phyloP scores from a whole-genome alignment of 2,329 filamentous ascomycete species.

The Magnaporthiopsis incrustans region DNA sequence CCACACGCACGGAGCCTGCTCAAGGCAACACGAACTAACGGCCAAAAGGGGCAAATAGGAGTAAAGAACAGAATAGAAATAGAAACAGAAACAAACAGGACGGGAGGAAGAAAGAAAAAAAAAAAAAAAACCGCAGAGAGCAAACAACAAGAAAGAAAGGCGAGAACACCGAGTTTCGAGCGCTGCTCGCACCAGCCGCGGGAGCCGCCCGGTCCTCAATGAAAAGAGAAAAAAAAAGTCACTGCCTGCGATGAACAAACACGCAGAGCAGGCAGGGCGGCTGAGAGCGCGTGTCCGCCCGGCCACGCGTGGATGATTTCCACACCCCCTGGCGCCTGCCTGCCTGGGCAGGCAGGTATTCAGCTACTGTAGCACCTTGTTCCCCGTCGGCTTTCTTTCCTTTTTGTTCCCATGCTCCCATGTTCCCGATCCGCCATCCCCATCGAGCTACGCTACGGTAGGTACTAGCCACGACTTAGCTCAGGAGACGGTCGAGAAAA shows the following conservation, averaged over 20 bases:
- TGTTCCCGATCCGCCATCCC: not conserved
- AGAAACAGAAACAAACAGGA: not conserved
- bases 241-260: not conserved
- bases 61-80: slow-evolving; percentile 10
- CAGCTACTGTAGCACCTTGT: not conserved
- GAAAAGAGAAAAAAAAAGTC: no score
- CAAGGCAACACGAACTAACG: not conserved
- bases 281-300: no score
- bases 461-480: not conserved
- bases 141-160: no score
- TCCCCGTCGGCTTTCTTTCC: not conserved
- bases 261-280: not conserved
- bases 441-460: not conserved
- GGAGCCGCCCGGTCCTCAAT: not conserved
- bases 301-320: not conserved
- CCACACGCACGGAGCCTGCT: no score
- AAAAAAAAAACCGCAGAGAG: not conserved
- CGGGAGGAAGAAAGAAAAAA: not conserved
- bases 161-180: not conserved
- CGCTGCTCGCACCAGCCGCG: not conserved
- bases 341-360: no score
- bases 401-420: not conserved
- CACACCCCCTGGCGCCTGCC: no score
- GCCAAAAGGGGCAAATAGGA: slow-evolving; percentile 3
- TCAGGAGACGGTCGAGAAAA: not conserved